Percentiles rank a stretch among this genome's conserved stretches.
Conservation (phyloP, 352 stramenopile genomes). For the Phytophthora litchii region DNA sequence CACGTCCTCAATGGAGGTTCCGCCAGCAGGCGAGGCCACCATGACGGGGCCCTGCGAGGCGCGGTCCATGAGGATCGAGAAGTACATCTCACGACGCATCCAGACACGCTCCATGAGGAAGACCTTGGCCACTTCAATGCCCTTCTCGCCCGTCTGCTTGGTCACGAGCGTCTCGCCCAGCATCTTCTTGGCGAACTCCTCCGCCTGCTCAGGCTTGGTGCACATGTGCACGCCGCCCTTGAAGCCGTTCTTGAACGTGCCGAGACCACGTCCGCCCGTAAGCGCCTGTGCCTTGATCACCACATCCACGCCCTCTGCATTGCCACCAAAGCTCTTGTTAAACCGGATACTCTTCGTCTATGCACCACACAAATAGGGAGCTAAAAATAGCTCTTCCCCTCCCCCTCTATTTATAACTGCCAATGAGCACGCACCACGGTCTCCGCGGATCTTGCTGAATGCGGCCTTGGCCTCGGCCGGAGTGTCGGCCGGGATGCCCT, state of each 20-base stretch:
- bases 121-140: slow-evolving; percentile 90
- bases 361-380: slow-evolving; percentile 8
- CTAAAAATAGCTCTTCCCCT: slow-evolving; percentile 8
- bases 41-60: slow-evolving; percentile 94
- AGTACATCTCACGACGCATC: slow-evolving; percentile 97
- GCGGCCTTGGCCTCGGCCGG: slow-evolving; percentile 81
- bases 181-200: slow-evolving; percentile 88
- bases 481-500: slow-evolving; percentile 74
- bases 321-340: slow-evolving; percentile 29
- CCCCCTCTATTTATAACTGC: slow-evolving; percentile 4
- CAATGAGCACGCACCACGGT: slow-evolving; percentile 55
- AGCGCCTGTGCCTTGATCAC: slow-evolving; percentile 98
- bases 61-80: slow-evolving; percentile 98
- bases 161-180: slow-evolving; percentile 96
- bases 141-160: slow-evolving; percentile 92
- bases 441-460: slow-evolving; percentile 81
- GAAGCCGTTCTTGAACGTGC: slow-evolving; percentile 97
- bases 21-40: slow-evolving; percentile 94
- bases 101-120: slow-evolving; percentile 94
- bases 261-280: slow-evolving; percentile 94
- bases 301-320: slow-evolving; percentile 83
- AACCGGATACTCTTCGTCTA: slow-evolving; percentile 19
- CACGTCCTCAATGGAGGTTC: slow-evolving; percentile 98
- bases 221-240: slow-evolving; percentile 98
- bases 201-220: slow-evolving; percentile 83